These are phyloP conservation scores for Murraya paniculata DNA, from an alignment of 345 rosid species.

Conservation along the genomic window DNA sequence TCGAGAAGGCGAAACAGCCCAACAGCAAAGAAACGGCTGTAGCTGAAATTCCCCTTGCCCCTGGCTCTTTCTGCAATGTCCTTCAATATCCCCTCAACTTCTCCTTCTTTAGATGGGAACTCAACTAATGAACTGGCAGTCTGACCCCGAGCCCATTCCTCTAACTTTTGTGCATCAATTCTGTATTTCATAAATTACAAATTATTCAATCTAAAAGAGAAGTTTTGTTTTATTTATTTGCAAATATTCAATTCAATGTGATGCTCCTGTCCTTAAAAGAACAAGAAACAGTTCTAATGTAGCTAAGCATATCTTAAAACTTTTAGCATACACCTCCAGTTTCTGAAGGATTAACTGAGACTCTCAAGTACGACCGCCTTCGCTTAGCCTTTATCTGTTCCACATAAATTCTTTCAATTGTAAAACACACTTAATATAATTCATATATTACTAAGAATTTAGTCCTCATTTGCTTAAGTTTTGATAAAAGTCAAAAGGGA, in stretches of 20 bases:
- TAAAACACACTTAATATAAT: neutral
- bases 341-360: neutral
- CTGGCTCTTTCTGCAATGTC: conserved; percentile 82
- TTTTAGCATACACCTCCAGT: neutral
- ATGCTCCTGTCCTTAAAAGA: neutral
- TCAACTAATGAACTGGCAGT: conserved; percentile 64
- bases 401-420: neutral
- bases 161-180: conserved; percentile 79
- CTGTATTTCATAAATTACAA: conserved; percentile 33
- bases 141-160: conserved; percentile 88
- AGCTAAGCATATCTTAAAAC: neutral
- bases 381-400: neutral
- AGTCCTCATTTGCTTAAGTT: neutral
- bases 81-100: conserved; percentile 71
- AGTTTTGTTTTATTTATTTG: neutral
- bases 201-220: neutral
- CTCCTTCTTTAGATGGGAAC: conserved; percentile 76
- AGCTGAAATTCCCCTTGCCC: conserved; percentile 72
- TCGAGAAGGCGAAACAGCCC: conserved; percentile 97
- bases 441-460: neutral
- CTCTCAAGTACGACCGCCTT: neutral
- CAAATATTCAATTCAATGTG: neutral
- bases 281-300: neutral
- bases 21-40: conserved; percentile 96
- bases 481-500: neutral